phyloP scores from a whole-genome alignment of 2,329 filamentous ascomycete genomes.

The Setomelanomma holmii region DNA sequence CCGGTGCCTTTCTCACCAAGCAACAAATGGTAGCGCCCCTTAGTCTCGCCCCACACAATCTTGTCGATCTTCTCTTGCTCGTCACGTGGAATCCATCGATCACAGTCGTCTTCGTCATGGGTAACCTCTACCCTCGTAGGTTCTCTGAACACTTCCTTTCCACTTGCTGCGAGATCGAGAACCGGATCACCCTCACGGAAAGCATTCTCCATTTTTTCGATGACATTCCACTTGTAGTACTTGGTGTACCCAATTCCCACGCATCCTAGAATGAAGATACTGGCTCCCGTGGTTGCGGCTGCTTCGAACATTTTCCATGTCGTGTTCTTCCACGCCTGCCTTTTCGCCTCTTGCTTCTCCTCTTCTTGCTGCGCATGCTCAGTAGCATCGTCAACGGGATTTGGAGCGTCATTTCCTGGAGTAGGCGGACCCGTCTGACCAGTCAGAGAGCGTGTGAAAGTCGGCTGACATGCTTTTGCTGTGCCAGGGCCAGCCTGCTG shows the following conservation, averaged over 20 bases:
- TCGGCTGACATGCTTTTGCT: conserved; percentile 12
- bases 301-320: conserved; percentile 61
- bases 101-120: conserved; percentile 56
- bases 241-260: conserved; percentile 57
- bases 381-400: conserved; percentile 47
- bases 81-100: conserved; percentile 82
- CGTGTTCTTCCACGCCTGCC: conserved; percentile 47
- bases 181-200: conserved; percentile 93
- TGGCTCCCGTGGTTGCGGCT: conserved; percentile 59
- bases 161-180: conserved; percentile 66
- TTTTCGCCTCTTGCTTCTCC: conserved; percentile 21
- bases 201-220: conserved; percentile 91
- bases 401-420: conserved; percentile 47
- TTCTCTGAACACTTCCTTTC: conserved; percentile 43
- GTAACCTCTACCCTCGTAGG: conserved; percentile 25
- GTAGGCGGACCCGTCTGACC: conserved; percentile 46
- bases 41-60: conserved; percentile 77
- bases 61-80: conserved; percentile 82
- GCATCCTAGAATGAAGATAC: conserved; percentile 56
- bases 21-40: conserved; percentile 88
- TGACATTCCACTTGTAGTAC: conserved; percentile 85
- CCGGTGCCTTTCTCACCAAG: conserved; percentile 96
- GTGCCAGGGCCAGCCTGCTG: conserved; percentile 34
- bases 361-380: conserved; percentile 31
- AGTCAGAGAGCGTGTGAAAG: conserved; percentile 33